Evolutionary conservation across 2,329 filamentous ascomycete species (phyloP).

Genomic region (Rhynchosporium secalis): DNA sequence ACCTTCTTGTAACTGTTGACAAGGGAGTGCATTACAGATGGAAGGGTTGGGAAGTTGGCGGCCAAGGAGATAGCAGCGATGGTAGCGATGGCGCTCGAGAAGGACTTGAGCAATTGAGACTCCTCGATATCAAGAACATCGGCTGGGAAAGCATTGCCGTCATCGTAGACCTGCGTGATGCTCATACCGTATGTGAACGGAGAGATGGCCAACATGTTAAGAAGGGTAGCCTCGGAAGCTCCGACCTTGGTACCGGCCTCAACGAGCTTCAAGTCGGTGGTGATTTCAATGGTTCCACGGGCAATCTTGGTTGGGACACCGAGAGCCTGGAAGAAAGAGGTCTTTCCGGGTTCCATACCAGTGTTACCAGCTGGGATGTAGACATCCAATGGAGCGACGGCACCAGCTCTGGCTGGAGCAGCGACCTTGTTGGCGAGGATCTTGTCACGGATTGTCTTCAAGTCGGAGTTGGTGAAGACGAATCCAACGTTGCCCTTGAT

Average conservation of each 20-base stretch:
- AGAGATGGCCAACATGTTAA: conserved; percentile 99
- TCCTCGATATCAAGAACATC: conserved; percentile 91
- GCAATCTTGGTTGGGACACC: conserved; percentile 99
- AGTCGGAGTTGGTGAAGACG: conserved; percentile 98
- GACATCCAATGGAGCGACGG: conserved; percentile 89
- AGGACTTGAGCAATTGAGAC: conserved; percentile 84
- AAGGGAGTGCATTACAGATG: conserved; percentile 93
- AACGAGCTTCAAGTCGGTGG: conserved; percentile 94
- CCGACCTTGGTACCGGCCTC: conserved; percentile 93
- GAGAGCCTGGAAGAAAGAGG: conserved; percentile 99
- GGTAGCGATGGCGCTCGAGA: conserved; percentile 79
- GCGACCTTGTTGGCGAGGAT: conserved; percentile 97
- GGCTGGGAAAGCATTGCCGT: conserved; percentile 88
- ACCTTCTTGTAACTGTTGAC: conserved; percentile 99
- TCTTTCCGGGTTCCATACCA: conserved; percentile 99
- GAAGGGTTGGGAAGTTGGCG: conserved; percentile 91
- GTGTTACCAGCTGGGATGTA: conserved; percentile 98
- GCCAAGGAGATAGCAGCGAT: conserved; percentile 91
- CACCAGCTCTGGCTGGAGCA: conserved; percentile 96
- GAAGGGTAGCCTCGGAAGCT: conserved; percentile 95
- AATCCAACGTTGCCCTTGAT: conserved; percentile 98
- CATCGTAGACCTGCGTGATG: conserved; percentile 94
- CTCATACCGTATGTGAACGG: conserved; percentile 99
- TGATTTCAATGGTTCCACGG: conserved; percentile 99
- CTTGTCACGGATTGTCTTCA: conserved; percentile 90